Percentiles rank a stretch among this genome's conserved stretches.
These are phyloP conservation scores for Saccharomyces hybrid DNA, from an alignment of 1,139 yeast genomes.

Conservation along the genomic window DNA sequence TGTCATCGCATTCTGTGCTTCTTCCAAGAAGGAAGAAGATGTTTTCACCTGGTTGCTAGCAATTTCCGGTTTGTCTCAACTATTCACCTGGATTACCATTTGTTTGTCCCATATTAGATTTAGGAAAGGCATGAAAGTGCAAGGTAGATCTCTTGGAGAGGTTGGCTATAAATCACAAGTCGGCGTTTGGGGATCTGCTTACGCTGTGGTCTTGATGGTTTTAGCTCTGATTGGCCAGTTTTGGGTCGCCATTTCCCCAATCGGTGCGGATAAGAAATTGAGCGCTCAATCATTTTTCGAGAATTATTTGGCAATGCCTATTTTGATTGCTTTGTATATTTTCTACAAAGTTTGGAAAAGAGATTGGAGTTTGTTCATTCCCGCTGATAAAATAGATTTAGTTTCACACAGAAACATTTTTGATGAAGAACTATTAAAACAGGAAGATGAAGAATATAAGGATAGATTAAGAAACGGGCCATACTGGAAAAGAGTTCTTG, in stretches of 20 bases:
- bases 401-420: conserved; percentile 65
- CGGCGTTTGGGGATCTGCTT: too few relatives aligned
- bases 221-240: conserved; percentile 47
- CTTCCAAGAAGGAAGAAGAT: too few relatives aligned
- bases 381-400: conserved; percentile 48
- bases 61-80: too few relatives aligned
- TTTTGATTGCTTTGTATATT: conserved; percentile 44
- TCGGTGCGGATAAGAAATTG: conserved; percentile 35
- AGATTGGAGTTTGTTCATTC: conserved; percentile 43
- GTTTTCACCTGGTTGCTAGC: too few relatives aligned
- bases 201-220: conserved; percentile 36
- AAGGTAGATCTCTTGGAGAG: too few relatives aligned
- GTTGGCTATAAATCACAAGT: too few relatives aligned
- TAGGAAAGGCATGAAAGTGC: too few relatives aligned
- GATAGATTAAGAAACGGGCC: conserved; percentile 19
- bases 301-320: conserved; percentile 54
- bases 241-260: conserved; percentile 63
- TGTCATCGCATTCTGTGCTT: too few relatives aligned
- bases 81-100: too few relatives aligned
- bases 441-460: conserved; percentile 46
- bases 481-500: conserved; percentile 12
- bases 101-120: too few relatives aligned
- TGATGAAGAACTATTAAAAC: conserved; percentile 59
- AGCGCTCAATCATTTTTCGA: conserved; percentile 48
- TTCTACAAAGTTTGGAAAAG: conserved; percentile 47